Evolutionary conservation across 1,139 yeast species (phyloP).

Genomic region (Pichia sp.): DNA sequence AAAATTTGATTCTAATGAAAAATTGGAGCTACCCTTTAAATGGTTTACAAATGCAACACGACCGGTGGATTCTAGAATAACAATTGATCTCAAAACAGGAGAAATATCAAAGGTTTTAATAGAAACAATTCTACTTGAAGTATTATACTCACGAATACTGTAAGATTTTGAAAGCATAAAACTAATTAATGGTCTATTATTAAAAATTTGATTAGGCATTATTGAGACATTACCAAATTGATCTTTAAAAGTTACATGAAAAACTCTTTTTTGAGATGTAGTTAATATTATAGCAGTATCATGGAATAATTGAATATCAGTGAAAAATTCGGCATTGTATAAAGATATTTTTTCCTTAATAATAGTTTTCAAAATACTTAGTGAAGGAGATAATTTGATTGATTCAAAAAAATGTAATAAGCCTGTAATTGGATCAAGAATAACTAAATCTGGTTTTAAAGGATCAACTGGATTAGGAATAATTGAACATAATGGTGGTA

Average conservation of each 20-base stretch:
- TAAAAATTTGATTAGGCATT: conserved; percentile 31
- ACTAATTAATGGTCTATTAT: conserved; percentile 31
- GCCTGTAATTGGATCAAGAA: conserved; percentile 53
- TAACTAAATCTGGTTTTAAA: conserved; percentile 62
- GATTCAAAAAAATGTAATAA: conserved; percentile 57
- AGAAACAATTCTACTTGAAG: conserved; percentile 48
- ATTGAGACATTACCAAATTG: conserved; percentile 57
- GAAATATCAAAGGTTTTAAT: conserved; percentile 33
- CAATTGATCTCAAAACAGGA: conserved; percentile 29
- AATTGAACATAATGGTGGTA: conserved; percentile 53
- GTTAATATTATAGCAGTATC: conserved; percentile 71
- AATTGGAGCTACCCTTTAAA: conserved; percentile 11
- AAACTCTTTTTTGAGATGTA: conserved; percentile 64
- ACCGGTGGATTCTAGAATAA: conserved; percentile 44
- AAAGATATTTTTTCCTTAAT: conserved; percentile 33
- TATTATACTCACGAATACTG: conserved; percentile 17
- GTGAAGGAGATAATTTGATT: conserved; percentile 31
- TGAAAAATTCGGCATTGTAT: conserved; percentile 48
- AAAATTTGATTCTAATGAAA: conserved; percentile 1
- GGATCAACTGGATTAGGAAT: conserved; percentile 52
- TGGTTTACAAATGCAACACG: conserved; percentile 32
- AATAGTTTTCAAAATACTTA: conserved; percentile 36
- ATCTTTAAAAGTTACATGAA: conserved; percentile 61
- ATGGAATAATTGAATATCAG: conserved; percentile 55
- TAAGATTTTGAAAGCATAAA: conserved; percentile 19